phyloP scores from a whole-genome alignment of 345 rosid genomes.

The Eucalyptus erythrocorys region DNA sequence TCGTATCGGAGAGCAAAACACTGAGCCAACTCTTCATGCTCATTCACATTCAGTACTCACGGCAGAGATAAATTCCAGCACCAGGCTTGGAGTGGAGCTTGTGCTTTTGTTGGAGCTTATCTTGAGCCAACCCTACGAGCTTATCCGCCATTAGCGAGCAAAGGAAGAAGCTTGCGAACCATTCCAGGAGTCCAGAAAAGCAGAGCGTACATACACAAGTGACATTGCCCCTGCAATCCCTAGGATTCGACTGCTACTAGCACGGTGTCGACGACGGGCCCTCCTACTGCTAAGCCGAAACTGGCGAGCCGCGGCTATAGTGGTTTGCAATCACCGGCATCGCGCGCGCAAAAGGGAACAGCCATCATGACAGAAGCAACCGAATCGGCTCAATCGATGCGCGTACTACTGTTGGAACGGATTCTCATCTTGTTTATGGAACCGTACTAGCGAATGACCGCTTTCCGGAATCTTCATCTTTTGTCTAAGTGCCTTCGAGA shows the following conservation, averaged over 20 bases:
- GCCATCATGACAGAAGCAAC: neutral
- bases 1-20: accelerated
- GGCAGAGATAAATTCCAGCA: neutral
- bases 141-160: neutral
- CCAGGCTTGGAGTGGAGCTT: neutral
- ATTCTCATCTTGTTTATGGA: neutral
- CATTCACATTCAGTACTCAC: neutral
- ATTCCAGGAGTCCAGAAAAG: neutral
- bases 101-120: neutral
- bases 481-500: neutral
- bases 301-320: neutral
- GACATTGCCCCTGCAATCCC: neutral
- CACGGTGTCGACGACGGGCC: neutral
- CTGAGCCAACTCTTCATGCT: neutral
- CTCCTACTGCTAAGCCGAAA: neutral
- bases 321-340: accelerated
- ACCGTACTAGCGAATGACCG: neutral
- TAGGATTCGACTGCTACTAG: neutral
- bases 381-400: accelerated
- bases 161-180: neutral
- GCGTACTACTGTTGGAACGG: accelerated
- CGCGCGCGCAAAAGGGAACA: neutral
- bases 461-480: neutral
- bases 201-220: neutral
- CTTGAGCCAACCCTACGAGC: neutral